These are phyloP conservation scores for Thinopyrum elongatum DNA, from an alignment of 176 grass and related monocot species.

Conservation along the genomic window DNA sequence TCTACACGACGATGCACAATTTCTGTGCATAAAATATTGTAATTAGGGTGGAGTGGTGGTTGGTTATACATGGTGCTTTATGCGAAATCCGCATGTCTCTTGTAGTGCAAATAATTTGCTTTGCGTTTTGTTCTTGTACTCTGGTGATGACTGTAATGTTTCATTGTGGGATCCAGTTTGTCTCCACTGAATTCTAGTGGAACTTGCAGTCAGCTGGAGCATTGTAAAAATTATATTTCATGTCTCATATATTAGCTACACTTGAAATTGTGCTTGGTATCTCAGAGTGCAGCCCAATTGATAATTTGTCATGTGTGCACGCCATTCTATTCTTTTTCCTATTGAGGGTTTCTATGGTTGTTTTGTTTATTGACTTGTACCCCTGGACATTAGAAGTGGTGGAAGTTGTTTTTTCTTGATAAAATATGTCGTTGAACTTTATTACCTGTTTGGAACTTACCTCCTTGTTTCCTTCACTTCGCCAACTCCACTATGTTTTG, in stretches of 20 bases:
- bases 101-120: not conserved
- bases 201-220: conserved; percentile 19
- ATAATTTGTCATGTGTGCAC: not conserved
- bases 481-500: not conserved
- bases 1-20: not conserved
- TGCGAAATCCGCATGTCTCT: not conserved
- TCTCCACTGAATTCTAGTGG: not conserved
- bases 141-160: not conserved
- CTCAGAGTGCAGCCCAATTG: not conserved
- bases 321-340: not conserved
- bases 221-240: conserved; percentile 7
- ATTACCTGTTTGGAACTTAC: not conserved
- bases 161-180: not conserved
- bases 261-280: not conserved
- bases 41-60: not conserved
- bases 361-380: not conserved
- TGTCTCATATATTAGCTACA: not conserved
- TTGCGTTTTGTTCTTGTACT: conserved; percentile 16
- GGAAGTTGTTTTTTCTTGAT: not conserved
- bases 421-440: not conserved
- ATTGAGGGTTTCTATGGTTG: not conserved
- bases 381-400: conserved; percentile 7
- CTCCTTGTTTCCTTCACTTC: not conserved
- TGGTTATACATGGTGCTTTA: conserved; percentile 10
- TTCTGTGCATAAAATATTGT: conserved; percentile 6